Percentiles rank a stretch among this genome's conserved stretches.
These are phyloP conservation scores for Colletotrichum phormii DNA, from an alignment of 2,329 filamentous ascomycete genomes.

Conservation along the genomic window DNA sequence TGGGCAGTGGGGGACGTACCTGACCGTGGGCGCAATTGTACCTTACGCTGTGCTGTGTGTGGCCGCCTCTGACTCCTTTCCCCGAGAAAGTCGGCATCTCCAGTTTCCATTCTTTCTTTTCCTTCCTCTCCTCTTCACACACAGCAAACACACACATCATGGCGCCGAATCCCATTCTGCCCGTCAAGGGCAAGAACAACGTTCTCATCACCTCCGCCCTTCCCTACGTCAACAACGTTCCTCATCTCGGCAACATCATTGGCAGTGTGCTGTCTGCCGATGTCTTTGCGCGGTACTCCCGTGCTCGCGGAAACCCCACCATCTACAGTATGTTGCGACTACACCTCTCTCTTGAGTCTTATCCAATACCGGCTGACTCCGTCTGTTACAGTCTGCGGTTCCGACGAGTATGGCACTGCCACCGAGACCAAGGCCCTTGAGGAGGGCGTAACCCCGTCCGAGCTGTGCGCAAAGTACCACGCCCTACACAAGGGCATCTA, in stretches of 20 bases:
- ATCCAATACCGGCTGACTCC: neutral
- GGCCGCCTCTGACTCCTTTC: slow-evolving; percentile 1
- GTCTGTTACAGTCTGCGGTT: slow-evolving; percentile 50
- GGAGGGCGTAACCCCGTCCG: slow-evolving; percentile 82
- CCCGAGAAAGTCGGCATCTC: neutral
- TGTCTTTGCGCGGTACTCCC: slow-evolving; percentile 85
- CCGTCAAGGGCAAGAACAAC: slow-evolving; percentile 82
- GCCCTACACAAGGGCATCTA: slow-evolving; percentile 91
- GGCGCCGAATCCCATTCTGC: slow-evolving; percentile 62
- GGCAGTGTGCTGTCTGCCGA: slow-evolving; percentile 90
- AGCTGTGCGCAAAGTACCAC: slow-evolving; percentile 94
- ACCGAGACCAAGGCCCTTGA: slow-evolving; percentile 96
- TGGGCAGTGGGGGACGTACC: neutral
- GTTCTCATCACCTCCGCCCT: slow-evolving; percentile 92
- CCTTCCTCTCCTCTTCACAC: neutral
- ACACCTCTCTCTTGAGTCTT: neutral
- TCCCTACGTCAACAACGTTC: slow-evolving; percentile 79
- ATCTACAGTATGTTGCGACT: slow-evolving; percentile 65
- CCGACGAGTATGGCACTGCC: slow-evolving; percentile 93
- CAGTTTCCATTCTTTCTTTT: neutral
- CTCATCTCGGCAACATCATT: slow-evolving; percentile 90
- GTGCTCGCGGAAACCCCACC: slow-evolving; percentile 81
- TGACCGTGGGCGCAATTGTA: slow-evolving; percentile 8
- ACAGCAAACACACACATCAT: slow-evolving; percentile 20
- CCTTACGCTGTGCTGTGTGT: neutral